Conservation (phyloP, 139 green algal genomes). For the Micractinium conductrix region DNA sequence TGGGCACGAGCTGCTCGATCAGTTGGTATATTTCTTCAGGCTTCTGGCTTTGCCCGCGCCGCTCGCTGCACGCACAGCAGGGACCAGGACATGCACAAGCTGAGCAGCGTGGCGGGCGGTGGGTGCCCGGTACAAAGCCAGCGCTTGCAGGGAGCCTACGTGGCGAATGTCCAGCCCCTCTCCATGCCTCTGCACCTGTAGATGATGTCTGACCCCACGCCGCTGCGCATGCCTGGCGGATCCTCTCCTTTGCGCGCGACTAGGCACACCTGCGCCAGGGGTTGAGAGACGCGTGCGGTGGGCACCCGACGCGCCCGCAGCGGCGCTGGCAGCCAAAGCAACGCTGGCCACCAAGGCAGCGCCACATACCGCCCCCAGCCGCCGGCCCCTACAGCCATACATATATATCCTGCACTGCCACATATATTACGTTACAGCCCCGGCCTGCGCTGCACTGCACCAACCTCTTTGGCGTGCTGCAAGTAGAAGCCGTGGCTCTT, state of each 20-base stretch:
- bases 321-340: too few relatives aligned
- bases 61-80: slow-evolving; percentile 61
- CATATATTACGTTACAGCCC: too few relatives aligned
- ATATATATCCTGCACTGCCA: too few relatives aligned
- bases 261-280: slow-evolving; percentile 69
- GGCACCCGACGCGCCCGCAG: too few relatives aligned
- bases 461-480: slow-evolving; percentile 91
- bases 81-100: neutral
- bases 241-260: slow-evolving; percentile 76
- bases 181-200: slow-evolving; percentile 53
- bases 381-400: too few relatives aligned
- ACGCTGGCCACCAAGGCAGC: too few relatives aligned
- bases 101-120: too few relatives aligned
- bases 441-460: too few relatives aligned
- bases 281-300: neutral
- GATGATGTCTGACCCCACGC: slow-evolving; percentile 85
- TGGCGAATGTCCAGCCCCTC: too few relatives aligned
- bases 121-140: too few relatives aligned
- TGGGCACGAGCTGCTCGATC: slow-evolving; percentile 90
- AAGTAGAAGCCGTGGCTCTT: slow-evolving; percentile 97
- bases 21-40: slow-evolving; percentile 97
- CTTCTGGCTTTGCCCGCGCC: slow-evolving; percentile 95
- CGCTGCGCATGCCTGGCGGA: slow-evolving; percentile 38
- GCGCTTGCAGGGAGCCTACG: too few relatives aligned
- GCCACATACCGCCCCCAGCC: too few relatives aligned